phyloP scores from a whole-genome alignment of 192 early-diverging fungal species.

The Linnemannia exigua region DNA sequence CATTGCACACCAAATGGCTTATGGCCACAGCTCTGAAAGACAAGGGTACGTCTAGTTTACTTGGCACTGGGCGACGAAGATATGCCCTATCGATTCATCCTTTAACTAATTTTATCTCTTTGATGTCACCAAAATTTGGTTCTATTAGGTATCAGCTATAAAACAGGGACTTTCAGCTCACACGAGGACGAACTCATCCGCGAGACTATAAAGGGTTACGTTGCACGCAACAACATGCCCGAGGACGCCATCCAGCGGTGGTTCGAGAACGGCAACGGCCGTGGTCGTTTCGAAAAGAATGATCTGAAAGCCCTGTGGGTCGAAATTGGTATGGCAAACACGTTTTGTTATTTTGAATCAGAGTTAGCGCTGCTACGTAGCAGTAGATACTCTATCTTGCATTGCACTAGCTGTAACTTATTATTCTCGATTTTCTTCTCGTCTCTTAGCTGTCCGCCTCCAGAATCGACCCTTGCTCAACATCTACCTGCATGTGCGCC shows the following conservation, averaged over 20 bases:
- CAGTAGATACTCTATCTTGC: not conserved
- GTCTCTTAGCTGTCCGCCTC: slow-evolving; percentile 36
- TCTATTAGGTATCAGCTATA: slow-evolving; percentile 41
- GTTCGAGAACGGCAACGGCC: slow-evolving; percentile 53
- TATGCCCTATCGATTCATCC: not conserved
- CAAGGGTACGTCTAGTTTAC: slow-evolving; percentile 18
- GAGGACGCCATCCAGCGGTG: slow-evolving; percentile 53
- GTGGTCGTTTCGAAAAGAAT: slow-evolving; percentile 54
- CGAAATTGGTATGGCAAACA: slow-evolving; percentile 42
- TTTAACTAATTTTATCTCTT: too few relatives aligned
- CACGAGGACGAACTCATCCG: slow-evolving; percentile 52
- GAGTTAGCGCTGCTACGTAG: not conserved
- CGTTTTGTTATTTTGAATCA: not conserved
- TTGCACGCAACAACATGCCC: slow-evolving; percentile 42
- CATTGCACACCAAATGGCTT: slow-evolving; percentile 55
- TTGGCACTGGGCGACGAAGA: not conserved
- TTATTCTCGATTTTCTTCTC: not conserved
- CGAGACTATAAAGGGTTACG: slow-evolving; percentile 45
- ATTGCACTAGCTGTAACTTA: not conserved
- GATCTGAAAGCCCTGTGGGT: slow-evolving; percentile 54
- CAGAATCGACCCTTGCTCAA: slow-evolving; percentile 47
- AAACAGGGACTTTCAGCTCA: slow-evolving; percentile 50
- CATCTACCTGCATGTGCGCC: slow-evolving; percentile 56
- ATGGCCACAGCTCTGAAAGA: slow-evolving; percentile 55
- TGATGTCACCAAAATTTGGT: not conserved